Evolutionary conservation across 192 early-diverging fungal species (phyloP).

Genomic region (Pecoramyces ruminantium): DNA sequence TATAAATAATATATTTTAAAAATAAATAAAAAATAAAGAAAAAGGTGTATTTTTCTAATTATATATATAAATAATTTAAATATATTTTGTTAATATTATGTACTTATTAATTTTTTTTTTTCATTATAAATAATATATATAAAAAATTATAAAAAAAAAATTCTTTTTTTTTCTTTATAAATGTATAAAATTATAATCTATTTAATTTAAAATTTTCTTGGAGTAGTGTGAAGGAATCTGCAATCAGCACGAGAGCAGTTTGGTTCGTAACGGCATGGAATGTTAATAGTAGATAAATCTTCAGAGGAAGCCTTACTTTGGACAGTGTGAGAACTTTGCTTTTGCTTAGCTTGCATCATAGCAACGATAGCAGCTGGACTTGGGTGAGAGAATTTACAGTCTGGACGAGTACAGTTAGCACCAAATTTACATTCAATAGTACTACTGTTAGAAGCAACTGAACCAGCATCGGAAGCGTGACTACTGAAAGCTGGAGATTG

Average conservation of each 20-base stretch:
- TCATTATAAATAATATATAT: too few relatives aligned
- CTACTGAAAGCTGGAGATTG: not conserved
- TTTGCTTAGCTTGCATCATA: not conserved
- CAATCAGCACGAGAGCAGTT: conserved; percentile 15
- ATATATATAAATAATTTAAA: too few relatives aligned
- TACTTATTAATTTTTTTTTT: too few relatives aligned
- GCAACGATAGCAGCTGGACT: conserved; percentile 13
- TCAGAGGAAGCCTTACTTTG: not conserved
- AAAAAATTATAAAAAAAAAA: too few relatives aligned
- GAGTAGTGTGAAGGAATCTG: conserved; percentile 8
- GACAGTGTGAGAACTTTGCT: not conserved
- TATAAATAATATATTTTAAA: too few relatives aligned
- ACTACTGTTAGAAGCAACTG: not conserved
- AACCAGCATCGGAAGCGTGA: not conserved
- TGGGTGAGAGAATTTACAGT: conserved; percentile 18
- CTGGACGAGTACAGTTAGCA: conserved; percentile 12
- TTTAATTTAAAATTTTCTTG: not conserved
- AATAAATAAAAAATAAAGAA: too few relatives aligned
- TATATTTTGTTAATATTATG: too few relatives aligned
- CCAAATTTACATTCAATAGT: conserved; percentile 11
- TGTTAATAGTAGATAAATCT: conserved; percentile 3
- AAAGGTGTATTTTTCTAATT: too few relatives aligned
- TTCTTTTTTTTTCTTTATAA: too few relatives aligned
- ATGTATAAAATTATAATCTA: too few relatives aligned
- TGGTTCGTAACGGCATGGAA: conserved; percentile 17